Conservation (phyloP, 768 basidiomycete genomes). For the Cystobasidium ongulense region DNA sequence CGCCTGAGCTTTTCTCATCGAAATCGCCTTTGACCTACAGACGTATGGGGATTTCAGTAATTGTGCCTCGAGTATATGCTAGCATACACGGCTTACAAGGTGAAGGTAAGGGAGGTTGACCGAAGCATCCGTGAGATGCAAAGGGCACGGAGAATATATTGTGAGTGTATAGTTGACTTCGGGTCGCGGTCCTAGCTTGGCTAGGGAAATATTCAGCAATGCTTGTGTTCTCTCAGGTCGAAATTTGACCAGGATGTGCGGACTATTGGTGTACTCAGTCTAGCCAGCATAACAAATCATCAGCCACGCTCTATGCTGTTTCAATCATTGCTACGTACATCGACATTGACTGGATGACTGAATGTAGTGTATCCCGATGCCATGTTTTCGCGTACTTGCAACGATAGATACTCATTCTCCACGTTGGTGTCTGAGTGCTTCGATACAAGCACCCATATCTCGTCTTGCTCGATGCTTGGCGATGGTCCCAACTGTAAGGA, state of each 20-base stretch:
- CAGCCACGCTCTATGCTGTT: background rate
- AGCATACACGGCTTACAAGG: no score
- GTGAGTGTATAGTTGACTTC: background rate
- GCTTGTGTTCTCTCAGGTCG: conserved; percentile 17
- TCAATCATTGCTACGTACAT: background rate
- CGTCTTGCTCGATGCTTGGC: background rate
- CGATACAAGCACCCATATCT: conserved; percentile 18
- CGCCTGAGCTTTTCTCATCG: conserved; percentile 15
- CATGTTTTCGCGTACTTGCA: background rate
- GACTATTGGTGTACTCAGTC: conserved; percentile 15
- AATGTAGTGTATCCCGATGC: background rate
- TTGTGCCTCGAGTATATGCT: background rate
- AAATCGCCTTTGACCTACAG: background rate
- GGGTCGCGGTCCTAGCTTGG: background rate
- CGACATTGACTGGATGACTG: background rate
- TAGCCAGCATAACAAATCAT: background rate
- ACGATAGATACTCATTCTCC: background rate
- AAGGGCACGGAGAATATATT: background rate
- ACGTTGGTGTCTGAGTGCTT: background rate
- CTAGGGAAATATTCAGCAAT: background rate
- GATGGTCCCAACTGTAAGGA: conserved; percentile 10
- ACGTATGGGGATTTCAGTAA: background rate
- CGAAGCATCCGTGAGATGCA: background rate
- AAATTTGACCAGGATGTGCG: conserved; percentile 18
- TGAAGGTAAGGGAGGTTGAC: background rate